Conservation (phyloP, 1,284 basidiomycete genomes). For the Pseudomicrostroma phylloplanum region DNA sequence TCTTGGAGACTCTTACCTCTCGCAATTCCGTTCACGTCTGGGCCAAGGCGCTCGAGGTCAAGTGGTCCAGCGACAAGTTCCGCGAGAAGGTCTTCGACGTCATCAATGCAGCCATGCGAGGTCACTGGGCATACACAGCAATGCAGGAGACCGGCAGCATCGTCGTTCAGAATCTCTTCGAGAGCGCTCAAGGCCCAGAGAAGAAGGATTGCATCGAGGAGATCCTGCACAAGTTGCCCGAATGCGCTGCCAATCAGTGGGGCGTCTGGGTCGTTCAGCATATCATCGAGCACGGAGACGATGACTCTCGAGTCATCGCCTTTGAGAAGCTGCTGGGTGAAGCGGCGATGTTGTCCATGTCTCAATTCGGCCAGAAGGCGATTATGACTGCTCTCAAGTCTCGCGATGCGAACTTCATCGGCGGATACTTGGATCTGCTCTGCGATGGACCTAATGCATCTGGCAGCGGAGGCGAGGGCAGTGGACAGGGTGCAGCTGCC, state of each 20-base stretch:
- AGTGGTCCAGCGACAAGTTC: conserved; percentile 25
- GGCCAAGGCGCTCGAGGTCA: conserved; percentile 28
- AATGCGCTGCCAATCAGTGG: conserved; percentile 43
- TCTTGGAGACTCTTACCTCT: conserved; percentile 35
- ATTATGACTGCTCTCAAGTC: conserved; percentile 44
- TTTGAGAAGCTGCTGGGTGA: conserved; percentile 25
- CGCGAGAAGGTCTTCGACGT: conserved; percentile 27
- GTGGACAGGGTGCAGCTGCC: not conserved
- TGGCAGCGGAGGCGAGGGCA: not conserved
- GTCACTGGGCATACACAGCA: conserved; percentile 34
- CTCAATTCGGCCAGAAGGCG: conserved; percentile 45
- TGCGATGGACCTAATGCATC: conserved; percentile 17
- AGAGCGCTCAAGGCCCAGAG: conserved; percentile 29
- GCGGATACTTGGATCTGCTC: conserved; percentile 30
- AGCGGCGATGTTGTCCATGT: conserved; percentile 31
- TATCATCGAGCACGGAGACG: conserved; percentile 42
- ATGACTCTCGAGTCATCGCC: conserved; percentile 23
- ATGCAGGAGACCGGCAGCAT: conserved; percentile 41
- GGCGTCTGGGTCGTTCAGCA: conserved; percentile 49
- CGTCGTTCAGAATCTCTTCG: conserved; percentile 43
- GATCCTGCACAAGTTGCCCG: conserved; percentile 30
- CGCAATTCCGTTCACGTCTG: conserved; percentile 44
- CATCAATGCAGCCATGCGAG: conserved; percentile 33
- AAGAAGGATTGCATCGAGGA: conserved; percentile 39
- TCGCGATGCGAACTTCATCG: conserved; percentile 24